These are phyloP conservation scores for Phytophthora lateralis DNA, from an alignment of 352 stramenopile species.

Conservation along the genomic window DNA sequence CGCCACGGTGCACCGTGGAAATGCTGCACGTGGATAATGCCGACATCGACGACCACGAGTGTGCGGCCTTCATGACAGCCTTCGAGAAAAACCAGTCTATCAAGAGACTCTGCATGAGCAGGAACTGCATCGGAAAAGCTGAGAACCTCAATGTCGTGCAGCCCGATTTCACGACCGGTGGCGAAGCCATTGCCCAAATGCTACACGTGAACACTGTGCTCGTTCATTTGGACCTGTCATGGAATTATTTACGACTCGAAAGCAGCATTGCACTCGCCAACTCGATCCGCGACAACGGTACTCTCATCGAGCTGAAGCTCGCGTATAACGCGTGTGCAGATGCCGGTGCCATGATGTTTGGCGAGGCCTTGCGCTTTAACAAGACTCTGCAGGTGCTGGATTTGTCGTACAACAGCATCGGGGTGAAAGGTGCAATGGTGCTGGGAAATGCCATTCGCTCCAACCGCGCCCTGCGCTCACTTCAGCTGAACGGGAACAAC, in stretches of 20 bases:
- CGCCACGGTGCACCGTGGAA: slow-evolving; percentile 60
- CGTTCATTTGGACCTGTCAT: slow-evolving; percentile 83
- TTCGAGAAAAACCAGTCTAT: slow-evolving; percentile 87
- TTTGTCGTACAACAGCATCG: slow-evolving; percentile 82
- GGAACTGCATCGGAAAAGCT: slow-evolving; percentile 88
- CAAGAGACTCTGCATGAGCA: slow-evolving; percentile 68
- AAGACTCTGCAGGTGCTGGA: slow-evolving; percentile 66
- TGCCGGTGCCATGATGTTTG: slow-evolving; percentile 77
- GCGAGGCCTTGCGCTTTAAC: slow-evolving; percentile 69
- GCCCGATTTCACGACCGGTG: slow-evolving; percentile 82
- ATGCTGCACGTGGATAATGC: slow-evolving; percentile 78
- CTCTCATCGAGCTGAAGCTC: slow-evolving; percentile 68
- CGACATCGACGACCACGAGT: slow-evolving; percentile 90
- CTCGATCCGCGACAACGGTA: slow-evolving; percentile 70
- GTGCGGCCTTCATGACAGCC: slow-evolving; percentile 81
- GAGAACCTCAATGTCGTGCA: slow-evolving; percentile 91
- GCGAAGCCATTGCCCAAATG: slow-evolving; percentile 90
- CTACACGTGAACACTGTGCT: slow-evolving; percentile 80
- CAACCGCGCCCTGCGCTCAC: slow-evolving; percentile 59
- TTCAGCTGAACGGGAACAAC: slow-evolving; percentile 82
- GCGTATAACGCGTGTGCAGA: slow-evolving; percentile 83
- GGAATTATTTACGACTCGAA: slow-evolving; percentile 88
- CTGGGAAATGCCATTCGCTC: slow-evolving; percentile 67
- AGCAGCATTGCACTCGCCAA: slow-evolving; percentile 71
- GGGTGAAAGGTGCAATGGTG: slow-evolving; percentile 72